These are phyloP conservation scores for Saccharomyces hybrid DNA, from an alignment of 1,139 yeast genomes.

Conservation along the genomic window DNA sequence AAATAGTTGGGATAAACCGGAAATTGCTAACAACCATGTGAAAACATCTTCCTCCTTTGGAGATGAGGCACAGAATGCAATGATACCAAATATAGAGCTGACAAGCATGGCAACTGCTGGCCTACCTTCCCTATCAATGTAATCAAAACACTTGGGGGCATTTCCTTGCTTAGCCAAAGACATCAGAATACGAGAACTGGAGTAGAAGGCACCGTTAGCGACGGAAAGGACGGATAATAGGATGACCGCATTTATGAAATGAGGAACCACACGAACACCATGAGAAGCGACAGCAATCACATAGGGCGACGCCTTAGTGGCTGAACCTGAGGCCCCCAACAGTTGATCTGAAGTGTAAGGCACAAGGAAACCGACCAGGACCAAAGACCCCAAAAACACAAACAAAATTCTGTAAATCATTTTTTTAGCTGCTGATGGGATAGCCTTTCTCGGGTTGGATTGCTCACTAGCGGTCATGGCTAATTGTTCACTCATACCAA, in stretches of 20 bases:
- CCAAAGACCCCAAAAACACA: slow-evolving; percentile 53
- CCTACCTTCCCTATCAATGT: slow-evolving; percentile 54
- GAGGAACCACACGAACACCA: slow-evolving; percentile 53
- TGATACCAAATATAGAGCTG: slow-evolving; percentile 43
- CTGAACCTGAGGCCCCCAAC: slow-evolving; percentile 40
- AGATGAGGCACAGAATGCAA: slow-evolving; percentile 51
- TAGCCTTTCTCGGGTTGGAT: slow-evolving; percentile 62
- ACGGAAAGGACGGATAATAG: slow-evolving; percentile 44
- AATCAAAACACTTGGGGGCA: slow-evolving; percentile 49
- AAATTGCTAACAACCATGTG: slow-evolving; percentile 53
- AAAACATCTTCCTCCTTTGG: slow-evolving; percentile 45
- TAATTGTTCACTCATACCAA: slow-evolving; percentile 75
- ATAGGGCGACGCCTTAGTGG: slow-evolving; percentile 60
- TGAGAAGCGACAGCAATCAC: slow-evolving; percentile 65
- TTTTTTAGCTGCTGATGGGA: slow-evolving; percentile 69
- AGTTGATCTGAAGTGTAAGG: slow-evolving; percentile 48
- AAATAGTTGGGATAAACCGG: slow-evolving; percentile 52
- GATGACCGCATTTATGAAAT: slow-evolving; percentile 42
- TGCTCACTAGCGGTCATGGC: slow-evolving; percentile 91
- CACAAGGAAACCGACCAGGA: slow-evolving; percentile 59
- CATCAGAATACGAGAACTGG: slow-evolving; percentile 49
- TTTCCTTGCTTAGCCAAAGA: slow-evolving; percentile 52
- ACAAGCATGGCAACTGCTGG: slow-evolving; percentile 46
- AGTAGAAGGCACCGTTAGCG: slow-evolving; percentile 49
- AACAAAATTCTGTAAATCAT: slow-evolving; percentile 67